A percentile compares a stretch with the other conserved stretches of the same genome.
Evolutionary conservation across 2,329 filamentous ascomycete genomes (phyloP).

Genomic region (Pyricularia pennisetigena): DNA sequence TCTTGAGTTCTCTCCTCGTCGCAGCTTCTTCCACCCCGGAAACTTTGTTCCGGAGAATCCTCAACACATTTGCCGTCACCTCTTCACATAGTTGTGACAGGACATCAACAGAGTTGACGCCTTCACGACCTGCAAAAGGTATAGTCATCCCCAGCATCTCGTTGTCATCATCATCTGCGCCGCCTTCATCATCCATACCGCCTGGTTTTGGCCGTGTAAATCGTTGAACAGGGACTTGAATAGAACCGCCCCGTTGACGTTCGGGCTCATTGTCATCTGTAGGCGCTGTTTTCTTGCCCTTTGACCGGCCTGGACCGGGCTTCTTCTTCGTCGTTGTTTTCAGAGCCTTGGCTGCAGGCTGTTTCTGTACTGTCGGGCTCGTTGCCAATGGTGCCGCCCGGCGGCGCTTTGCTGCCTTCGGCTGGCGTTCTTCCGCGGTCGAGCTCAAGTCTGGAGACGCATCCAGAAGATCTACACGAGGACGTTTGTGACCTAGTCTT

Average conservation of each 20-base stretch:
- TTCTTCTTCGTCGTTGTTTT: constrained; percentile 14
- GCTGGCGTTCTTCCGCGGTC: constrained; percentile 18
- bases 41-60: constrained; percentile 33
- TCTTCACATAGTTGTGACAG: constrained; percentile 52
- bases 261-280: constrained; percentile 12
- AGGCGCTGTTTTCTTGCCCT: constrained; percentile 28
- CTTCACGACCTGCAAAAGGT: constrained; percentile 40
- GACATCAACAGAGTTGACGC: constrained; percentile 54
- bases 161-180: constrained; percentile 26
- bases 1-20: constrained; percentile 41
- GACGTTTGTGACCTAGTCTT: constrained; percentile 31
- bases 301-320: constrained; percentile 19
- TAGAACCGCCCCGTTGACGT: constrained; percentile 12
- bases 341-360: constrained; percentile 18
- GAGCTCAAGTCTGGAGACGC: constrained; percentile 32
- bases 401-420: constrained; percentile 16
- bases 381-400: constrained; percentile 21
- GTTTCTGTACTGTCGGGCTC: constrained; percentile 16
- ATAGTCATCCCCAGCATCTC: constrained; percentile 31
- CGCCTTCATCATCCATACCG: constrained; percentile 28
- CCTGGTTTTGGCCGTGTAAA: constrained; percentile 38
- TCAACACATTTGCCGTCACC: constrained; percentile 40
- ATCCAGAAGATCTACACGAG: constrained; percentile 24
- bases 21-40: constrained; percentile 31
- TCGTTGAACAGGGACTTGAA: constrained; percentile 52